Percentiles rank a stretch among this genome's conserved stretches.
Evolutionary conservation across 352 stramenopile species (phyloP).

Genomic region (Globisporangium rhizosaccharum): DNA sequence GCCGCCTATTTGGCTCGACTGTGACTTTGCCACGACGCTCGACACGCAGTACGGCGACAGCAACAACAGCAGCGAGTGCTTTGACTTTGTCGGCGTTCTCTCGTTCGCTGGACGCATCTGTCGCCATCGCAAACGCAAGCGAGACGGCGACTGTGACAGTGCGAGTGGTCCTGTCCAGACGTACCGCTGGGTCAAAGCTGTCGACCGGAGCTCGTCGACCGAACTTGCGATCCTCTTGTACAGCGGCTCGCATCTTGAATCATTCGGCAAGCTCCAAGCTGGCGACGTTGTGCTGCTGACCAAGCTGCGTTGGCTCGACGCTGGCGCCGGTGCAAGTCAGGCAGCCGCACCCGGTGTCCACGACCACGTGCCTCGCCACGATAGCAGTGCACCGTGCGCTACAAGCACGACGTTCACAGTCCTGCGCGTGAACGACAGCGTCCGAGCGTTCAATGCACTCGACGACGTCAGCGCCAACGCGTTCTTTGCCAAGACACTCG

Average conservation of each 20-base stretch:
- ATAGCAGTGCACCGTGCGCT: conserved; percentile 30
- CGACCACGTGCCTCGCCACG: not conserved
- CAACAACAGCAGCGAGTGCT: conserved; percentile 22
- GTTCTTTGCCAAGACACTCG: conserved; percentile 26
- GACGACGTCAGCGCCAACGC: conserved; percentile 32
- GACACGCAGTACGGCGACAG: conserved; percentile 19
- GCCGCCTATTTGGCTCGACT: conserved; percentile 36
- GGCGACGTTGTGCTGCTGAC: conserved; percentile 48
- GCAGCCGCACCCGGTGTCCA: not conserved
- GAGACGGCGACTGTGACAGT: conserved; percentile 1
- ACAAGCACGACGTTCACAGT: conserved; percentile 34
- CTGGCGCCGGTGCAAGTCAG: not conserved
- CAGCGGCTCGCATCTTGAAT: conserved; percentile 35
- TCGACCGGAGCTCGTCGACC: conserved; percentile 38
- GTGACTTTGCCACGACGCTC: conserved; percentile 33
- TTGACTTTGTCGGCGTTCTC: conserved; percentile 64
- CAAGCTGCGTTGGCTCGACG: conserved; percentile 41
- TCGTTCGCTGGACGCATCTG: conserved; percentile 44
- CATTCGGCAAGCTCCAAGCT: conserved; percentile 43
- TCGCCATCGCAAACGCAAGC: conserved; percentile 23
- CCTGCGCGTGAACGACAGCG: conserved; percentile 29
- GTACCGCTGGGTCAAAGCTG: conserved; percentile 59
- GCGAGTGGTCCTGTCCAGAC: conserved; percentile 9
- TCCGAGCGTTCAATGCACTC: conserved; percentile 25
- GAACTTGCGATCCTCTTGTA: conserved; percentile 44